Evolutionary conservation across 441 rosid genomes (phyloP), one percentile per base, ranked within the genome.

Genomic region (Lepidium campestre): DNA sequence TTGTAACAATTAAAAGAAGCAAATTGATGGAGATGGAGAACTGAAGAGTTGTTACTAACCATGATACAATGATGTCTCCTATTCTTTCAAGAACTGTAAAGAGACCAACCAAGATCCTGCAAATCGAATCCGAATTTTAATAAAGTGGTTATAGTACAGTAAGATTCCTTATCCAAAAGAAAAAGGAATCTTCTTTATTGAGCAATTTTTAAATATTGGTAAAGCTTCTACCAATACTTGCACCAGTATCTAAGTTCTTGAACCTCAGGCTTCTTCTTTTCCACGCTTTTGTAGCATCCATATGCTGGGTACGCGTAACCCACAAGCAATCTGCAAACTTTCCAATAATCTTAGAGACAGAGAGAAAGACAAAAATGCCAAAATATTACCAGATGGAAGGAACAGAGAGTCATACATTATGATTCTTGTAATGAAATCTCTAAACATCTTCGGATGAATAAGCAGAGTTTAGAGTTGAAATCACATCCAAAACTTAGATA

Each of bases 301-400:
- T 86, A 81, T 15, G 93, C 98, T 1, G 98, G 98, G 72, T 85
- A 91, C 6, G 86, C 89, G 79, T 85, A 89, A 56, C 95, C 98
- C 39, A 87, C 80, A 73, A 86, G 57, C 85, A 86, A 67, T 74
- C 94, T 87, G 80, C 36, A 49, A 20, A 36, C 3, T n/a, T 19
- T 4, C n/a, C 11, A 18, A 15, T 12, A 62, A 40, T 9, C 8
- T 45, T 7, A 25, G 27, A 18, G 42, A 34, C 32, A 41, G 7
- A 25, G 17, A n/a, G n/a, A n/a, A 56, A 20, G 25, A 48, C 25
- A 14, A 35, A 53, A 62, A 12, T 4, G 55, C 5, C 39, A 5
- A 15, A 57, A 4, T 10, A 10, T 19, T n/a, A 70, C 35, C 10
- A 54, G 27, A 53, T 52, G n/a, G n/a, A n/a, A n/a, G n/a, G n/a